A percentile compares a stretch with the other conserved stretches of the same genome.
phyloP scores from a whole-genome alignment of 805 yeast genomes.

The Ogataea saltuana region DNA sequence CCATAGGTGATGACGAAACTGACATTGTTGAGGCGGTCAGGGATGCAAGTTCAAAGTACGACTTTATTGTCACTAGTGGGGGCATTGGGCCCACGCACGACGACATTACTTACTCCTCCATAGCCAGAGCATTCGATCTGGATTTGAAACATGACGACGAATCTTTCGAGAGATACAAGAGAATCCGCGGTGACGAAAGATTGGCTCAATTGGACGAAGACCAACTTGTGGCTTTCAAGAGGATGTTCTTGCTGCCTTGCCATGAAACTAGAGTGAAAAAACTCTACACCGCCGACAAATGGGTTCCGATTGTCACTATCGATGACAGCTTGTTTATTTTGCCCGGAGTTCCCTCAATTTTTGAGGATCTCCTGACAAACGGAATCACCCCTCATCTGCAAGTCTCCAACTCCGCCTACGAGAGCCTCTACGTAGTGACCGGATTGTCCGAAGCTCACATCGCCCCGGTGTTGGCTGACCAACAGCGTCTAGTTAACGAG shows the following conservation, averaged over 20 bases:
- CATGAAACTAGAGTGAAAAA: conserved; percentile 39
- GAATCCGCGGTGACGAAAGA: conserved; percentile 40
- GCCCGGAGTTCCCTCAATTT: conserved; percentile 84
- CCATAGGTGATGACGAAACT: conserved; percentile 72
- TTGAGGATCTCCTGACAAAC: conserved; percentile 50
- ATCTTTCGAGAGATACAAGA: conserved; percentile 61
- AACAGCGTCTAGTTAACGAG: conserved; percentile 46
- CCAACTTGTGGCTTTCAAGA: conserved; percentile 59
- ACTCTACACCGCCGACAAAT: conserved; percentile 52
- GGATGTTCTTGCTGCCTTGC: conserved; percentile 79
- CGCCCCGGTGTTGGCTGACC: conserved; percentile 58
- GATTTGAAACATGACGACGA: conserved; percentile 53
- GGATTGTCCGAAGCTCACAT: conserved; percentile 60
- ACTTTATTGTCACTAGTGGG: conserved; percentile 70
- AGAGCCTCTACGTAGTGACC: conserved; percentile 64
- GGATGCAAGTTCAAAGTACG: conserved; percentile 53
- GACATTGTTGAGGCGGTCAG: conserved; percentile 59
- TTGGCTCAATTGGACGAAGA: conserved; percentile 37
- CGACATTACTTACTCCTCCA: conserved; percentile 76
- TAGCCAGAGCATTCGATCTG: conserved; percentile 64
- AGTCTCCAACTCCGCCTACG: conserved; percentile 35
- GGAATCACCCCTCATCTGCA: conserved; percentile 42
- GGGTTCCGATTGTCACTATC: conserved; percentile 86
- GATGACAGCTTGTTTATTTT: conserved; percentile 64
- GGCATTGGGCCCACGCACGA: conserved; percentile 90